phyloP scores from a whole-genome alignment of 2,329 filamentous ascomycete species.

The Apiospora kogelbergensis region DNA sequence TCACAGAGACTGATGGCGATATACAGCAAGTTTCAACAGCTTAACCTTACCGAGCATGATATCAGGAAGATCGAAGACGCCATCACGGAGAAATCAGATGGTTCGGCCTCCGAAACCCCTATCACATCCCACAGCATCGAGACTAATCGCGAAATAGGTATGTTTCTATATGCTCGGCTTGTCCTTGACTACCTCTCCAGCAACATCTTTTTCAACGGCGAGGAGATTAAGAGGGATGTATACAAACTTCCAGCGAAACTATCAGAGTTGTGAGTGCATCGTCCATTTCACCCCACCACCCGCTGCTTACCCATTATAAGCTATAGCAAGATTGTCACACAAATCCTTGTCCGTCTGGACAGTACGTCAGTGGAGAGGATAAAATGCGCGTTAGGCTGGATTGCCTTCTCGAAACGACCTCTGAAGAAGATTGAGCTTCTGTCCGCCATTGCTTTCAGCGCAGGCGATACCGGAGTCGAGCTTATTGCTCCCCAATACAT shows the following conservation, averaged over 20 bases:
- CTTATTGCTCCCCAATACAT: slow-evolving; percentile 24
- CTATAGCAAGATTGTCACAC: slow-evolving; percentile 29
- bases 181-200: slow-evolving; percentile 33
- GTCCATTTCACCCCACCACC: no score
- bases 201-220: slow-evolving; percentile 29
- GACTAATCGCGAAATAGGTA: slow-evolving; percentile 25
- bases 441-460: slow-evolving; percentile 32
- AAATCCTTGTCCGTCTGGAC: slow-evolving; percentile 26
- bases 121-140: not conserved
- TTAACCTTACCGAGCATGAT: slow-evolving; percentile 17
- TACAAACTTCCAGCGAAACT: slow-evolving; percentile 24
- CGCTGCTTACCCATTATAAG: slow-evolving; percentile 17
- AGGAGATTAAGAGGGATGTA: slow-evolving; percentile 26
- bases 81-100: slow-evolving; percentile 27
- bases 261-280: slow-evolving; percentile 23
- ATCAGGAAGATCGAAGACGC: slow-evolving; percentile 16
- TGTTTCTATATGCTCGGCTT: slow-evolving; percentile 38
- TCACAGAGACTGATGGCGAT: slow-evolving; percentile 12
- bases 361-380: slow-evolving; percentile 27
- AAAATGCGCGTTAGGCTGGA: slow-evolving; percentile 33
- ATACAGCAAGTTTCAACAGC: slow-evolving; percentile 14
- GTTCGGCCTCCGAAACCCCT: slow-evolving; percentile 16
- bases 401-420: slow-evolving; percentile 36
- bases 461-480: slow-evolving; percentile 8
- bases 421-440: slow-evolving; percentile 32